Evolutionary conservation across 2,329 filamentous ascomycete species (phyloP).

Genomic region (Aspergillus jensenii): DNA sequence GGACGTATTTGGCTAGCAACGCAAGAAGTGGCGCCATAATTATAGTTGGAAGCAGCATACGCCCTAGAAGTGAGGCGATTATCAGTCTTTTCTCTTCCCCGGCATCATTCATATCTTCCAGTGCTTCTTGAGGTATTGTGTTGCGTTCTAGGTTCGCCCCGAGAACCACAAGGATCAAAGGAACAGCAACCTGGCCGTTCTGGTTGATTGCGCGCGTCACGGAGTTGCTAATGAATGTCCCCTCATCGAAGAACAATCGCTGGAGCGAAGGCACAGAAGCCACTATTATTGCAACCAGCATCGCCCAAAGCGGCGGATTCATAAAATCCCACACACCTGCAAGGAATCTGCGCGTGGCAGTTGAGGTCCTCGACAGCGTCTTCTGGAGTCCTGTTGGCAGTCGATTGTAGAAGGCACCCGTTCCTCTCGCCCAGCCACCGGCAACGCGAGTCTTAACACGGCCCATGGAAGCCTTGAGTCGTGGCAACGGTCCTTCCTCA

Average conservation of each 20-base stretch:
- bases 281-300: slow-evolving; percentile 86
- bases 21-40: slow-evolving; percentile 92
- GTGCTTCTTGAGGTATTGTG: slow-evolving; percentile 70
- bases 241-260: slow-evolving; percentile 80
- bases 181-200: slow-evolving; percentile 87
- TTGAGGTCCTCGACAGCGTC: slow-evolving; percentile 44
- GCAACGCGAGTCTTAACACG: slow-evolving; percentile 20
- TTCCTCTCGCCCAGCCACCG: slow-evolving; percentile 22
- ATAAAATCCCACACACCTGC: slow-evolving; percentile 85
- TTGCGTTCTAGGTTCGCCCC: slow-evolving; percentile 93
- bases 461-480: slow-evolving; percentile 24
- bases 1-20: slow-evolving; percentile 82
- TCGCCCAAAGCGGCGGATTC: slow-evolving; percentile 97
- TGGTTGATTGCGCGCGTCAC: slow-evolving; percentile 84
- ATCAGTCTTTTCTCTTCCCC: slow-evolving; percentile 72
- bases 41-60: slow-evolving; percentile 88
- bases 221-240: slow-evolving; percentile 88
- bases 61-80: slow-evolving; percentile 78
- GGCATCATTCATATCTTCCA: slow-evolving; percentile 68
- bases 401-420: slow-evolving; percentile 41
- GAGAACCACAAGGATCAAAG: slow-evolving; percentile 90
- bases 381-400: slow-evolving; percentile 57
- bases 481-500: slow-evolving; percentile 30
- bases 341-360: slow-evolving; percentile 52
- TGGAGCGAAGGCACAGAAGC: slow-evolving; percentile 85